Evolutionary conservation across 164 flowering plant species (phyloP), one percentile per base, ranked within the genome.

Genomic region (Piper longum): DNA sequence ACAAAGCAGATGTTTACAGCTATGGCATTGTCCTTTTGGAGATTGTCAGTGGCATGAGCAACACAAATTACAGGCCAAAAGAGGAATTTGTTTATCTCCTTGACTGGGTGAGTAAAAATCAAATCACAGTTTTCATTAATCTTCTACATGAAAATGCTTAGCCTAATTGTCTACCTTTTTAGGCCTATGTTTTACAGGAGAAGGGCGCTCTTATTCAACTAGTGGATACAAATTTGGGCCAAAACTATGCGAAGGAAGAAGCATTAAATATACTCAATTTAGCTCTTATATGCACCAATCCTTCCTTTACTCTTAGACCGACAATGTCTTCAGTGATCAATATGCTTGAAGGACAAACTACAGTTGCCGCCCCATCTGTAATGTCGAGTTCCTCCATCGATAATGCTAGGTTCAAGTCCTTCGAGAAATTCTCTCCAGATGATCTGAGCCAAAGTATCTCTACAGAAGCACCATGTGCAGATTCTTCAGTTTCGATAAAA

Each of bases 241-340:
- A 78, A 56, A 72, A 76, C 40, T 86, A 80, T 69, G 72, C 84
- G 1, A 43, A 74, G 41, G 70, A 81, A 55, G 91, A 85, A 70
- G 93, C 81, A 40, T 44, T 73, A 74, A 72, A 74, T 52, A 82
- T 85, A 82, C 64, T 89, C 17, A 79, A 80, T 60, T 7, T 89
- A 48, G 83, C 79, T 42, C 79, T 89, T 16, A 59, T 89, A 12
- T 89, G 96, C 85, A 73, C 89, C 39, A 85, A 84, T 60, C 85
- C 84, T 8, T 87, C 91, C 63, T 88, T 91, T 11, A 67, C 84
- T 61, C 80, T 84, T 6, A 77, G 96, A 62, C 96, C 96, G n/a
- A 1, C 77, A 39, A 89, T 89, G 93, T 83, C 93, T 18, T 76
- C 77, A 9, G 91, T 72, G 1, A 84, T 85, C 68, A 77, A 79